Evolutionary conservation across 106 monocot species (phyloP).

Genomic region (Ottelia alismoides): DNA sequence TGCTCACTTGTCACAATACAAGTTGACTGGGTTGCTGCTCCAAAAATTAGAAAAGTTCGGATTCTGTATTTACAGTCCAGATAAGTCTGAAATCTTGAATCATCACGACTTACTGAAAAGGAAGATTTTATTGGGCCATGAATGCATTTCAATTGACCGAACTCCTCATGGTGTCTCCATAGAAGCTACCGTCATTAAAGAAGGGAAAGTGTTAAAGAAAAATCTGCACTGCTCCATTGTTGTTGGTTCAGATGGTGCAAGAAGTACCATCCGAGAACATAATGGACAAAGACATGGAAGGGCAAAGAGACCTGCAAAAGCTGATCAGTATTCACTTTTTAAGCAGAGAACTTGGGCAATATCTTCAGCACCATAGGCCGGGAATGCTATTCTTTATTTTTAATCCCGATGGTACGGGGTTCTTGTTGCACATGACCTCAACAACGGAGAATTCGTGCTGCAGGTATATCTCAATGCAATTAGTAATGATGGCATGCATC

Average conservation of each 20-base stretch:
- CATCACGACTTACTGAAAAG: conserved; percentile 10
- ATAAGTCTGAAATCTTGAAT: conserved; percentile 7
- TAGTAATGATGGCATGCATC: not conserved
- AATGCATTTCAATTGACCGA: conserved; percentile 49
- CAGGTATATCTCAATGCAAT: conserved; percentile 42
- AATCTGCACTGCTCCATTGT: conserved; percentile 53
- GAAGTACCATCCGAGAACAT: conserved; percentile 73
- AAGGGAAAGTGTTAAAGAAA: conserved; percentile 43
- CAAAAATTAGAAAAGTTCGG: conserved; percentile 57
- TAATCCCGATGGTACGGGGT: conserved; percentile 79
- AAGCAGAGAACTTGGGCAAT: conserved; percentile 80
- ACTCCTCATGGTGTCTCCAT: conserved; percentile 35
- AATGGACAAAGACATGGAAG: conserved; percentile 64
- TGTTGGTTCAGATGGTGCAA: conserved; percentile 82
- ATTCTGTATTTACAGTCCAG: conserved; percentile 29
- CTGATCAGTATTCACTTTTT: conserved; percentile 90
- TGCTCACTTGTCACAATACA: conserved; percentile 95
- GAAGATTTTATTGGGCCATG: conserved; percentile 76
- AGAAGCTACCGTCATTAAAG: conserved; percentile 29
- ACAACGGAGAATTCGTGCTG: conserved; percentile 86
- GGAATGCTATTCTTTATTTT: conserved; percentile 97
- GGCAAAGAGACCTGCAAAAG: conserved; percentile 70
- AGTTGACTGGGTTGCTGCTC: conserved; percentile 60
- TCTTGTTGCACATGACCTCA: conserved; percentile 93
- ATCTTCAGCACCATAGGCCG: conserved; percentile 52